Conservation (phyloP, 2,329 filamentous ascomycete species). For the Neoarthrinium moseri region DNA sequence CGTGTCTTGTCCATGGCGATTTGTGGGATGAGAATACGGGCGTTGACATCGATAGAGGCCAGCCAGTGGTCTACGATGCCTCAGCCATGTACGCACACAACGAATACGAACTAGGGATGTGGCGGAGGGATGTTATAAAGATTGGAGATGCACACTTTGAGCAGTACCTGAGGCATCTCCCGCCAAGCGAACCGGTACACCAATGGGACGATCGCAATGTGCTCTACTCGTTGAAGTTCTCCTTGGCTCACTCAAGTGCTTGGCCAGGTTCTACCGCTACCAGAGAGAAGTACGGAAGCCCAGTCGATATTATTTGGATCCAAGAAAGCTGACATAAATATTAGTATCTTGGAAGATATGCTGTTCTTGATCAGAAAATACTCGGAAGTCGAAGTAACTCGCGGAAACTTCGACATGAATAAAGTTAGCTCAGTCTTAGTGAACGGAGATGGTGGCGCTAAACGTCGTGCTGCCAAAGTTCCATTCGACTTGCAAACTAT, state of each 20-base stretch:
- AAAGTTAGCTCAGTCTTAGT: too few relatives aligned
- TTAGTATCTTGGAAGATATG: too few relatives aligned
- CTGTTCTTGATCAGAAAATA: too few relatives aligned
- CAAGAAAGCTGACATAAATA: too few relatives aligned
- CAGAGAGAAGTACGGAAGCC: neutral
- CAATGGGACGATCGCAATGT: constrained; percentile 21
- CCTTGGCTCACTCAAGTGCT: neutral
- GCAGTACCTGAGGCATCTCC: constrained; percentile 13
- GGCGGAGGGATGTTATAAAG: constrained; percentile 17
- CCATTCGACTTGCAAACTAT: too few relatives aligned
- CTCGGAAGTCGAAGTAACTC: too few relatives aligned
- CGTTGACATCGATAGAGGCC: constrained; percentile 22
- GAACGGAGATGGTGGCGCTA: too few relatives aligned
- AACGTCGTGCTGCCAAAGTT: too few relatives aligned
- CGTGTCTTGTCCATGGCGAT: constrained; percentile 31
- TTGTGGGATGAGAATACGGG: constrained; percentile 32
- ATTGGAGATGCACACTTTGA: constrained; percentile 19
- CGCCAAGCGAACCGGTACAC: constrained; percentile 19
- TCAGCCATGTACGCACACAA: constrained; percentile 31
- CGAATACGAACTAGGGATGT: constrained; percentile 28
- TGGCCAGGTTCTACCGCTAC: neutral
- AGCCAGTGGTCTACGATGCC: constrained; percentile 30
- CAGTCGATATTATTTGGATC: too few relatives aligned
- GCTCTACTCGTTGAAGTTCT: constrained; percentile 15
- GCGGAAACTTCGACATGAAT: too few relatives aligned